These are phyloP conservation scores for Misopates orontium DNA, from an alignment of 257 asterid species.

Conservation along the genomic window DNA sequence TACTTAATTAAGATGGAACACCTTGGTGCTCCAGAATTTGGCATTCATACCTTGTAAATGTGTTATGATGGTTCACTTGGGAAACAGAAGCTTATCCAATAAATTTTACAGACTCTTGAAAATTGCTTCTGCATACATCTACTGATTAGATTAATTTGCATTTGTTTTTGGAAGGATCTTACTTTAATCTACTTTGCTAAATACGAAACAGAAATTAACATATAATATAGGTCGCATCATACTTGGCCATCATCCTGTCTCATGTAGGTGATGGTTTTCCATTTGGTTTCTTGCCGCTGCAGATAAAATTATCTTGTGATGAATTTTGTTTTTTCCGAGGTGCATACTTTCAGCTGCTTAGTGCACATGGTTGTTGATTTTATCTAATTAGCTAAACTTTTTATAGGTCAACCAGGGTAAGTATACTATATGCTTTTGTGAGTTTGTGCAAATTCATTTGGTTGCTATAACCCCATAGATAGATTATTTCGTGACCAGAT, in stretches of 20 bases:
- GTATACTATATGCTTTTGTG: no score
- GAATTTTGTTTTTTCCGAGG: not conserved
- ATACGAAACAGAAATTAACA: not conserved
- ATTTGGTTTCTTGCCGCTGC: not conserved
- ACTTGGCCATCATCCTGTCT: not conserved
- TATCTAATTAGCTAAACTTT: no score
- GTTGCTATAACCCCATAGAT: not conserved
- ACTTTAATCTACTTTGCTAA: not conserved
- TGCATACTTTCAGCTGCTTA: constrained; percentile 3
- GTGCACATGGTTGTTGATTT: no score
- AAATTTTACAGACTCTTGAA: not conserved
- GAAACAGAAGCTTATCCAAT: not conserved
- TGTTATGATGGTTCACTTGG: not conserved
- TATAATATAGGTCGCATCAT: not conserved
- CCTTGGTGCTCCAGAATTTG: not conserved
- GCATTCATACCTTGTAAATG: not conserved
- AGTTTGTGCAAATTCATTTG: not conserved
- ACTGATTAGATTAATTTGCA: not conserved
- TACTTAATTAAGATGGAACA: not conserved
- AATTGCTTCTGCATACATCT: not conserved
- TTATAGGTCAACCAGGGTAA: no score
- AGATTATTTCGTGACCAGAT: not conserved
- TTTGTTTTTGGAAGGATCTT: not conserved
- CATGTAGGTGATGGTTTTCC: not conserved
- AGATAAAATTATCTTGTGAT: not conserved